Conservation (phyloP, 169 alveolate species). For the Plasmodium adleri region DNA sequence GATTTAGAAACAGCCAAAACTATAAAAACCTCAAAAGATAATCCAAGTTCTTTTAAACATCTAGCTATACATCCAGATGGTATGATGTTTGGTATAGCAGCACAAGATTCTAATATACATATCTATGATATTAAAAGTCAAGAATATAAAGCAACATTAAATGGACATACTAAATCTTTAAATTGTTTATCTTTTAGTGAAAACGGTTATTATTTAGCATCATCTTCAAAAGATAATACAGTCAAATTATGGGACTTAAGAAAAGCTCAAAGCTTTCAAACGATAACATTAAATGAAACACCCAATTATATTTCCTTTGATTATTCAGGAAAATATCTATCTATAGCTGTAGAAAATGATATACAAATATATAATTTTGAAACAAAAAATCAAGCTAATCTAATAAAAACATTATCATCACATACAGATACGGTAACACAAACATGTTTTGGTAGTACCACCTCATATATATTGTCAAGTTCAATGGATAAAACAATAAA, state of each 20-base stretch:
- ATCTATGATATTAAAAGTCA: slow-evolving; percentile 89
- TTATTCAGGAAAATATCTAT: slow-evolving; percentile 80
- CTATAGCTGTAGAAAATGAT: slow-evolving; percentile 56
- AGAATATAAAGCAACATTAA: slow-evolving; percentile 78
- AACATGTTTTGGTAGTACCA: slow-evolving; percentile 77
- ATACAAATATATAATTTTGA: slow-evolving; percentile 75
- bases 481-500: slow-evolving; percentile 80
- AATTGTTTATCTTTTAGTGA: slow-evolving; percentile 86
- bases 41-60: slow-evolving; percentile 79
- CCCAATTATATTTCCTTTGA: slow-evolving; percentile 82
- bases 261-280: slow-evolving; percentile 81
- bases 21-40: slow-evolving; percentile 80
- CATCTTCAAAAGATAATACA: slow-evolving; percentile 84
- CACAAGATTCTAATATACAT: slow-evolving; percentile 84
- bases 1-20: slow-evolving; percentile 85
- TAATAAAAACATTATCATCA: slow-evolving; percentile 55
- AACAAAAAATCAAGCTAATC: slow-evolving; percentile 57
- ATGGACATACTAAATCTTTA: slow-evolving; percentile 69
- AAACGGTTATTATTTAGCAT: slow-evolving; percentile 90
- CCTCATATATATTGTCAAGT: slow-evolving; percentile 73
- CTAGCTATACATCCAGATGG: slow-evolving; percentile 92
- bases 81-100: slow-evolving; percentile 86
- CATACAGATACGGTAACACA: slow-evolving; percentile 80
- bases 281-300: slow-evolving; percentile 75
- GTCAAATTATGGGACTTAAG: slow-evolving; percentile 87